These are phyloP conservation scores for Aristolochia fimbriata DNA, from an alignment of 164 flowering plant species.

Conservation along the genomic window DNA sequence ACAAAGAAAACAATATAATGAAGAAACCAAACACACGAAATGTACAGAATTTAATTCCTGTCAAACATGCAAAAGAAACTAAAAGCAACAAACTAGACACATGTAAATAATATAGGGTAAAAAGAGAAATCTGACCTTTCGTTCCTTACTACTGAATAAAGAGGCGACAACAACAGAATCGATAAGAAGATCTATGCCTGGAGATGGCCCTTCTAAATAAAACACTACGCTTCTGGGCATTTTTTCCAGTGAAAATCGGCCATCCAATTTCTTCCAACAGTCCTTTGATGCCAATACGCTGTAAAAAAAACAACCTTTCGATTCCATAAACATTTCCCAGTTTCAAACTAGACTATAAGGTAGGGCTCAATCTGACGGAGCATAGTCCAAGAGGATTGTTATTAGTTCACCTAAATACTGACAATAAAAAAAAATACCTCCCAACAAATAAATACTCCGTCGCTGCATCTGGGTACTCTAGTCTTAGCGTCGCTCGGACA, in stretches of 20 bases:
- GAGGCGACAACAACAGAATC: conserved; percentile 37
- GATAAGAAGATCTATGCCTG: conserved; percentile 67
- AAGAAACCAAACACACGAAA: not conserved
- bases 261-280: conserved; percentile 63
- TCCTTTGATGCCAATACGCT: conserved; percentile 43
- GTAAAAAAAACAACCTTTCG: conserved; percentile 9
- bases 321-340: not conserved
- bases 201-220: conserved; percentile 81
- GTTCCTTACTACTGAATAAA: conserved; percentile 15
- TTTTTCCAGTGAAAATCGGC: conserved; percentile 50
- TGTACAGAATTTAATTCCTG: not conserved
- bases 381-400: too few relatives aligned
- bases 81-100: not conserved
- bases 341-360: too few relatives aligned
- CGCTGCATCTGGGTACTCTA: conserved; percentile 36
- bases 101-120: not conserved
- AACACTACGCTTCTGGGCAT: conserved; percentile 49
- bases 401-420: too few relatives aligned
- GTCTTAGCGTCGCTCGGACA: conserved; percentile 65
- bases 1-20: not conserved
- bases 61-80: not conserved
- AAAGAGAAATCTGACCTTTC: conserved; percentile 21
- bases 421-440: conserved; percentile 27
- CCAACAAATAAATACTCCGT: conserved; percentile 45
- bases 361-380: too few relatives aligned